phyloP scores from a whole-genome alignment of 352 stramenopile species.

The Globisporangium rhizosaccharum region DNA sequence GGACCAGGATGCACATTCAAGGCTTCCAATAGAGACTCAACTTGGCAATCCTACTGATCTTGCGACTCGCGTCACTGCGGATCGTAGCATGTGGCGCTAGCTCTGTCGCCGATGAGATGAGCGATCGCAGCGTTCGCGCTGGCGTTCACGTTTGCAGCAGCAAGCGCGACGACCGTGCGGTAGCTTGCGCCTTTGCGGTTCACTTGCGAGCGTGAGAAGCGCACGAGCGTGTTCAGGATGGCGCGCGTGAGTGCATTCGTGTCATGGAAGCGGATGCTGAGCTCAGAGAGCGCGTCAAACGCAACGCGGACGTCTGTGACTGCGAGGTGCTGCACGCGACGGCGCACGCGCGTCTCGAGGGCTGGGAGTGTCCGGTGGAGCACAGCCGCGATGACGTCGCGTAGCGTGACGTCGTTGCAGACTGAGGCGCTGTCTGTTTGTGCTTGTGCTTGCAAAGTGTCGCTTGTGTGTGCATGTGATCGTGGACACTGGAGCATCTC shows the following conservation, averaged over 20 bases:
- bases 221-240: background rate
- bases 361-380: background rate
- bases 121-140: slow-evolving; percentile 2
- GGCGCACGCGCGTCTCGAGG: background rate
- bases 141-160: background rate
- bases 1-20: no score
- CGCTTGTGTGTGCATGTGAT: no score
- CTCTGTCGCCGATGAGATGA: background rate
- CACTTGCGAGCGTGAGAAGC: background rate
- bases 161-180: background rate
- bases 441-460: no score
- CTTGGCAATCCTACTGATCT: background rate
- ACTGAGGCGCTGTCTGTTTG: no score
- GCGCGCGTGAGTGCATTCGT: background rate
- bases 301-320: background rate
- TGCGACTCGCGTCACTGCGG: no score
- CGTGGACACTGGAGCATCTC: no score
- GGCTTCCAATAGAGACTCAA: background rate
- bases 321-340: background rate
- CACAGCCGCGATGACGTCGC: slow-evolving; percentile 1
- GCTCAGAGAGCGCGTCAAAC: background rate
- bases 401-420: background rate
- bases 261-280: background rate
- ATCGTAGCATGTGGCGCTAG: slow-evolving; percentile 1
- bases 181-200: background rate